Evolutionary conservation across 2,329 filamentous ascomycete genomes (phyloP).

Genomic region (Aspergillus ruber): DNA sequence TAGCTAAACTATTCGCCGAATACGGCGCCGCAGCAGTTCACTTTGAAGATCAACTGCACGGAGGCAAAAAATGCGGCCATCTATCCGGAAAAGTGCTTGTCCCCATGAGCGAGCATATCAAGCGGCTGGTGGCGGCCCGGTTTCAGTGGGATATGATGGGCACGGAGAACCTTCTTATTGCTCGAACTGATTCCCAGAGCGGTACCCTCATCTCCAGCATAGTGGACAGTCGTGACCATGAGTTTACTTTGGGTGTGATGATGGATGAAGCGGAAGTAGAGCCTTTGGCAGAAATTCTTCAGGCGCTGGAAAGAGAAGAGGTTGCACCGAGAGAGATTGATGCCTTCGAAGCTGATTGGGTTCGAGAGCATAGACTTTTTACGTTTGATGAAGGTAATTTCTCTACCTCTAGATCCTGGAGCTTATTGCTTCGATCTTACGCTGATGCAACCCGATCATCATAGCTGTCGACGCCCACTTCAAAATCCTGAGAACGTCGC

Average conservation of each 20-base stretch:
- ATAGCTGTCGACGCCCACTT: constrained; percentile 69
- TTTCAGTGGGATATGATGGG: constrained; percentile 99
- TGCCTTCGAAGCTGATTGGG: constrained; percentile 77
- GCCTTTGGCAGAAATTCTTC: constrained; percentile 79
- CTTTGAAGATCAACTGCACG: constrained; percentile 96
- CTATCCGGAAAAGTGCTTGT: constrained; percentile 93
- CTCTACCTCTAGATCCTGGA: no score
- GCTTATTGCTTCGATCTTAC: background rate
- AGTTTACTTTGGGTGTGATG: constrained; percentile 86
- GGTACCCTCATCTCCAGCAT: constrained; percentile 84
- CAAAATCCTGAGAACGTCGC: constrained; percentile 56
- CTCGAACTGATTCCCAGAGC: constrained; percentile 90
- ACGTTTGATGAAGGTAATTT: constrained; percentile 73
- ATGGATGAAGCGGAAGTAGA: constrained; percentile 55
- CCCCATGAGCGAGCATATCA: constrained; percentile 91
- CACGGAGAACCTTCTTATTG: constrained; percentile 87
- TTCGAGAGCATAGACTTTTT: constrained; percentile 74
- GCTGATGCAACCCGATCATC: constrained; percentile 4
- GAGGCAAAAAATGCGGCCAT: constrained; percentile 97
- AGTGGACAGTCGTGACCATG: constrained; percentile 89
- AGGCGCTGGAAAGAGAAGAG: constrained; percentile 79
- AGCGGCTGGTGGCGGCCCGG: constrained; percentile 79
- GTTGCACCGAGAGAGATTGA: constrained; percentile 76
- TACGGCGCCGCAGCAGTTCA: constrained; percentile 94
- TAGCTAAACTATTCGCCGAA: constrained; percentile 95